Evolutionary conservation across 768 basidiomycete genomes (phyloP).

Genomic region (Ramaria sp.): DNA sequence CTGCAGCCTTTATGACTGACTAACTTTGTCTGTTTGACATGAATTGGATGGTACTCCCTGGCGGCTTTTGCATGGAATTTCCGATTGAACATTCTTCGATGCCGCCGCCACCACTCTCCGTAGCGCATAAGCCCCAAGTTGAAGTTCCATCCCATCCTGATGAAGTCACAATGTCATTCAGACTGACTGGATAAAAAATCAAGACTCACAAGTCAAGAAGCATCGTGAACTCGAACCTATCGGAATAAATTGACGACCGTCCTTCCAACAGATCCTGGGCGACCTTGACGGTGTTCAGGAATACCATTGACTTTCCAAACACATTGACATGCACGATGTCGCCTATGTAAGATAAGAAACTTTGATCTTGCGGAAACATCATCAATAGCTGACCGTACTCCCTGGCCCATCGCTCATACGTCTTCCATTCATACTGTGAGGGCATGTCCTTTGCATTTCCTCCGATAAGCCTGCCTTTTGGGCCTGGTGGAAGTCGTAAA

Average conservation of each 20-base stretch:
- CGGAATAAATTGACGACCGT: conserved; percentile 28
- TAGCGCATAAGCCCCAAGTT: conserved; percentile 8
- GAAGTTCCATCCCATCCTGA: conserved; percentile 6
- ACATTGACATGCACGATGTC: conserved; percentile 18
- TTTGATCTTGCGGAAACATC: not conserved
- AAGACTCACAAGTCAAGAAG: conserved; percentile 4
- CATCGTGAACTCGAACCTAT: conserved; percentile 16
- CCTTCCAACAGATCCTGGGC: conserved; percentile 28
- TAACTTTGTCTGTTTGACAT: conserved; percentile 18
- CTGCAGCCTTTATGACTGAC: not conserved
- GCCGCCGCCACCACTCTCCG: conserved; percentile 5
- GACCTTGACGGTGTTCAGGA: conserved; percentile 25
- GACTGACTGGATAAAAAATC: not conserved
- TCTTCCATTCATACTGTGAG: conserved; percentile 10
- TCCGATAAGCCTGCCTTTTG: conserved; percentile 5
- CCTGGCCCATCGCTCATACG: conserved; percentile 11
- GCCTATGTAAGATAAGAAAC: not conserved
- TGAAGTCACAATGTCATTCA: not conserved
- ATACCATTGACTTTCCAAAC: conserved; percentile 18
- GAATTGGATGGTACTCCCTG: conserved; percentile 21
- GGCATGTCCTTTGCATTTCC: conserved; percentile 13
- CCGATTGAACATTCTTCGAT: conserved; percentile 7
- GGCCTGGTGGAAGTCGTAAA: conserved; percentile 12
- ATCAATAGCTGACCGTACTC: conserved; percentile 6
- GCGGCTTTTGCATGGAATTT: conserved; percentile 22